Base-by-base conservation (phyloP, 2,329 filamentous ascomycete species). In the Magnaporthiopsis incrustans region DNA sequence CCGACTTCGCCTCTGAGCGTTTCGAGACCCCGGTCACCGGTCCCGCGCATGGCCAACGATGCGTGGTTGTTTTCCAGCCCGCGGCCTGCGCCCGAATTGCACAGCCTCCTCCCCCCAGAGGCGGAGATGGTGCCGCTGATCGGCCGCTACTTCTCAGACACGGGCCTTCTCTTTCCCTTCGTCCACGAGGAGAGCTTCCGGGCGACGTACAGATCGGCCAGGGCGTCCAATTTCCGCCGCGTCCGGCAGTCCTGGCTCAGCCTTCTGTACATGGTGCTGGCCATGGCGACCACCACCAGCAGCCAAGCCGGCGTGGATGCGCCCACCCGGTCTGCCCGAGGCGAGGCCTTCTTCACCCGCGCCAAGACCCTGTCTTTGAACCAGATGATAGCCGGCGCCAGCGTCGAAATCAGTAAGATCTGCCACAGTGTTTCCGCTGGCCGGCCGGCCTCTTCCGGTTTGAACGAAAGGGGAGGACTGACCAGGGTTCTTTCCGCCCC, bases 171-270 rank as follows among this genome's bases (percentile, higher is more conserved):
- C 8, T 66, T 70, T 25, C 70, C 70, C 5, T 71, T 63, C 33
- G 63, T 71, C 11, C 67, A 68, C 53, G 65, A 68, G 27, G 59
- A 62, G 15, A 65, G 38, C 2, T 71, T 70, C 35, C 61, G 65
- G 26, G 66, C 53, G 12, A 68, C 66, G 2, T 69, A 69, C 57
- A 44, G 63, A 15, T 60, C 57, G 14, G 64, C 67, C 38, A 66
- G 63, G 63, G 57, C 58, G 2, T 63, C 59, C 33, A 50, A 60
- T 22, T 67, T 77, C 56, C 73, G 68, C 0, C 73, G 71, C 4
- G 75, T 78, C 0, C 73, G 79, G 0, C 75, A 77, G n/a, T 78
- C 80, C 0, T 84, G 81, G 81, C 73, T 83, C 0, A 79, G 79
- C 0, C 67, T 82, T 3, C 68, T 84, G 0, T 83, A 83, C 61